phyloP scores from a whole-genome alignment of 2,329 filamentous ascomycete species.

The Botrytis cinerea region DNA sequence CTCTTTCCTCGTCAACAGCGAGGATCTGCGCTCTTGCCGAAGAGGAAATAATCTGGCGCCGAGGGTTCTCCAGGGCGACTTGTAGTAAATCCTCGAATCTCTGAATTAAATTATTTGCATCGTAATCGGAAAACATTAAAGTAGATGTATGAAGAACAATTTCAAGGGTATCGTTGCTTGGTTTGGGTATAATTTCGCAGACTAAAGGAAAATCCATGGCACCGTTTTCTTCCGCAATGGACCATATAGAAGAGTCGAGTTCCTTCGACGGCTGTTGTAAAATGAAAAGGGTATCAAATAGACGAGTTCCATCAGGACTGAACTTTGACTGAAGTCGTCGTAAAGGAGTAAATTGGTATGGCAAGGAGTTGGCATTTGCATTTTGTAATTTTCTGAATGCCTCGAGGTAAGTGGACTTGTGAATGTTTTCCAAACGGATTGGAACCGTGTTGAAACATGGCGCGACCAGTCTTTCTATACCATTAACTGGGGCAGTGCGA shows the following conservation, averaged over 20 bases:
- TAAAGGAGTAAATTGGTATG: slow-evolving; percentile 74
- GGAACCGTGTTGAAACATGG: slow-evolving; percentile 93
- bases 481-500: slow-evolving; percentile 65
- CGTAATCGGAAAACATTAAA: slow-evolving; percentile 42
- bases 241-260: slow-evolving; percentile 59
- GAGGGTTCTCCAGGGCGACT: slow-evolving; percentile 36
- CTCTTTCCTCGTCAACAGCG: slow-evolving; percentile 21
- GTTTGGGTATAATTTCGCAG: slow-evolving; percentile 68
- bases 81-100: slow-evolving; percentile 34
- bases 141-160: slow-evolving; percentile 65
- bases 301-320: slow-evolving; percentile 48
- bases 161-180: slow-evolving; percentile 52
- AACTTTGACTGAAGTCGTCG: slow-evolving; percentile 65
- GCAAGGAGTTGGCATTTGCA: slow-evolving; percentile 61
- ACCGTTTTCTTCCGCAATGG: slow-evolving; percentile 56
- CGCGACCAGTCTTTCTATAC: slow-evolving; percentile 72
- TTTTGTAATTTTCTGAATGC: slow-evolving; percentile 39
- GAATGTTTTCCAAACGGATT: slow-evolving; percentile 62
- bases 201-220: slow-evolving; percentile 77
- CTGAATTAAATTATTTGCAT: slow-evolving; percentile 31
- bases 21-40: slow-evolving; percentile 32
- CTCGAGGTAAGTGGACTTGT: slow-evolving; percentile 46
- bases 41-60: slow-evolving; percentile 36
- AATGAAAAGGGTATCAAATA: slow-evolving; percentile 82
- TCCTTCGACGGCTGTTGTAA: slow-evolving; percentile 67